Evolutionary conservation across 805 yeast genomes (phyloP).

Genomic region (Naumovozyma baii): DNA sequence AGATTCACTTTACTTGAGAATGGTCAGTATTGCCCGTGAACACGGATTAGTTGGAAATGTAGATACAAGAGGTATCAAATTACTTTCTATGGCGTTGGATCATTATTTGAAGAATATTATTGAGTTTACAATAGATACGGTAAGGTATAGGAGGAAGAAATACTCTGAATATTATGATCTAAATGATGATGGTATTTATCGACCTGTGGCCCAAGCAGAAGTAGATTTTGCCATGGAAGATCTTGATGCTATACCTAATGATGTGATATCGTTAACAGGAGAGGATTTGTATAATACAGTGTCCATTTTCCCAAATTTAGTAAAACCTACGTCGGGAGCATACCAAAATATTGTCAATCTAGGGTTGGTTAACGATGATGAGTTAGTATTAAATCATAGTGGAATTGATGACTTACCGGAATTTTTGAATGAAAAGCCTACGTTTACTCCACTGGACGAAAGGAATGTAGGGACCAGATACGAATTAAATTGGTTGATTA

Average conservation of each 20-base stretch:
- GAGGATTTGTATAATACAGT: slow-evolving; percentile 63
- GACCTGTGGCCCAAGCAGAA: slow-evolving; percentile 17
- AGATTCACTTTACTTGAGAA: slow-evolving; percentile 53
- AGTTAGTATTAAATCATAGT: slow-evolving; percentile 23
- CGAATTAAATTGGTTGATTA: slow-evolving; percentile 62
- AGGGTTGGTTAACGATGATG: slow-evolving; percentile 50
- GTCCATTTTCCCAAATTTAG: slow-evolving; percentile 52
- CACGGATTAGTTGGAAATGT: slow-evolving; percentile 78
- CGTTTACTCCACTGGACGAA: slow-evolving; percentile 26
- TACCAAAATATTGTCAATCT: slow-evolving; percentile 39
- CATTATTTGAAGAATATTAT: slow-evolving; percentile 64
- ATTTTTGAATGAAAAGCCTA: slow-evolving; percentile 26
- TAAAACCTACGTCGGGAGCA: slow-evolving; percentile 53
- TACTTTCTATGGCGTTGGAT: slow-evolving; percentile 73
- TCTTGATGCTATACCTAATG: slow-evolving; percentile 1
- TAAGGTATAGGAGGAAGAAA: slow-evolving; percentile 48
- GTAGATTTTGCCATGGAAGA: background rate
- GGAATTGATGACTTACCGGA: slow-evolving; percentile 29
- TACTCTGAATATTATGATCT: slow-evolving; percentile 31
- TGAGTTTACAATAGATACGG: slow-evolving; percentile 65
- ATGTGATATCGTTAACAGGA: slow-evolving; percentile 37
- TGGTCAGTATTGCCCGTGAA: slow-evolving; percentile 79
- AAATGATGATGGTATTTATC: slow-evolving; percentile 25
- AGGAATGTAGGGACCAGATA: slow-evolving; percentile 49
- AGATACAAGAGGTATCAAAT: slow-evolving; percentile 68